Evolutionary conservation across 208 protist species (phyloP).

Genomic region (Acanthamoeba healyi): DNA sequence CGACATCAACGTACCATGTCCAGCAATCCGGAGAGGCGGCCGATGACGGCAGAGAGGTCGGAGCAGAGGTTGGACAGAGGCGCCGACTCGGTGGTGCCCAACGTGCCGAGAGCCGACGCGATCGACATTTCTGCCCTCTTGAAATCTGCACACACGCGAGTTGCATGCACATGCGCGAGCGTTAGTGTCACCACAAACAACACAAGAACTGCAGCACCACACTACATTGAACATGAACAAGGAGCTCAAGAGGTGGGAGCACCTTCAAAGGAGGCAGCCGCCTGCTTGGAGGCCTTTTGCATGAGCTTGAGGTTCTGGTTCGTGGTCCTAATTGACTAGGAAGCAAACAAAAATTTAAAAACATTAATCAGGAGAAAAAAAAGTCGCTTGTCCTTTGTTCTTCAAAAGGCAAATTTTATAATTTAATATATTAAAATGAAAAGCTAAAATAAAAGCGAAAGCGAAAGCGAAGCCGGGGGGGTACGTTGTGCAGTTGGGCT

Average conservation of each 20-base stretch:
- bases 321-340: constrained; percentile 14
- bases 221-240: not conserved
- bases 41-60: constrained; percentile 58
- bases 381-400: not conserved
- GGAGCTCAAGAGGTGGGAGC: not conserved
- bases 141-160: constrained; percentile 53
- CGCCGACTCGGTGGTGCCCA: constrained; percentile 36
- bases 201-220: too few relatives aligned
- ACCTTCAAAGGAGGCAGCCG: constrained; percentile 60
- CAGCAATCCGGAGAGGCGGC: constrained; percentile 32
- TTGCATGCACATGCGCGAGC: too few relatives aligned
- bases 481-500: constrained; percentile 25
- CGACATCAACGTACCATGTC: constrained; percentile 13
- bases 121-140: constrained; percentile 57
- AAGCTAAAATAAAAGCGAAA: constrained; percentile 7
- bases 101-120: not conserved
- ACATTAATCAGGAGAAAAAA: not conserved
- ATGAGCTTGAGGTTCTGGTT: constrained; percentile 64
- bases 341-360: not conserved
- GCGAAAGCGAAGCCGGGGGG: not conserved
- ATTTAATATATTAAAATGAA: constrained; percentile 1
- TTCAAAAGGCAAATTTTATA: not conserved
- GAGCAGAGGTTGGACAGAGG: constrained; percentile 44
- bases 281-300: constrained; percentile 54
- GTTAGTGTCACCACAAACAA: too few relatives aligned